phyloP scores from a whole-genome alignment of 495 filamentous ascomycete species.

The Talaromyces nanjingensis region DNA sequence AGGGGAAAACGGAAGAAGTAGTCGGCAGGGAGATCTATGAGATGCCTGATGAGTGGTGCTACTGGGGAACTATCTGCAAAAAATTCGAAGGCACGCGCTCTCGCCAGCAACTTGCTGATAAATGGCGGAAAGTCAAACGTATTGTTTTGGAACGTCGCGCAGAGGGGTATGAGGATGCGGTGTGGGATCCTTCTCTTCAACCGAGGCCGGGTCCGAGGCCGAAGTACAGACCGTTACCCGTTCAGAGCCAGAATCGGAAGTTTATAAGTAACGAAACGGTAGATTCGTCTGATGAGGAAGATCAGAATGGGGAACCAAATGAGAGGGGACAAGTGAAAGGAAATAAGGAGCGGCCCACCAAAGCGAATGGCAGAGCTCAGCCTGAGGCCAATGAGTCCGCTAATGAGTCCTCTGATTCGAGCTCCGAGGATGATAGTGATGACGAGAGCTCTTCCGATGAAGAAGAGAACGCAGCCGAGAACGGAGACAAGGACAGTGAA shows the following conservation, averaged over 20 bases:
- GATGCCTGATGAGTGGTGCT: constrained; percentile 25
- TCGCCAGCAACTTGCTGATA: constrained; percentile 39
- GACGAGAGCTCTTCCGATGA: constrained; percentile 4
- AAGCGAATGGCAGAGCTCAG: neutral
- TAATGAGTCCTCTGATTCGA: constrained; percentile 1
- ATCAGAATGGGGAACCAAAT: neutral
- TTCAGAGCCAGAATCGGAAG: neutral
- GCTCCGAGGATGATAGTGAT: constrained; percentile 8
- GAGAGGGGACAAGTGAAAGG: neutral
- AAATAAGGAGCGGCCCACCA: neutral
- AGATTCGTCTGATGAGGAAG: constrained; percentile 13
- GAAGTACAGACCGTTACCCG: neutral
- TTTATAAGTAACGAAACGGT: constrained; percentile 14
- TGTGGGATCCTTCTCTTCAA: neutral
- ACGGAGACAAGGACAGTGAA: neutral
- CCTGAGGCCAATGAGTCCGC: neutral
- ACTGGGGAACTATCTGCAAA: constrained; percentile 32
- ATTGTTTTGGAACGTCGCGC: constrained; percentile 16
- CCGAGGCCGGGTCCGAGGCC: neutral
- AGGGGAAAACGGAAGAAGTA: constrained; percentile 6
- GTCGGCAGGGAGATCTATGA: constrained; percentile 34
- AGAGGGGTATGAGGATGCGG: constrained; percentile 19
- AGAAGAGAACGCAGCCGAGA: neutral
- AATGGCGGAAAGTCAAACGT: constrained; percentile 33
- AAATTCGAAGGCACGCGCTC: constrained; percentile 26